These are phyloP conservation scores for Russula emetica DNA, from an alignment of 768 basidiomycete genomes.

Conservation along the genomic window DNA sequence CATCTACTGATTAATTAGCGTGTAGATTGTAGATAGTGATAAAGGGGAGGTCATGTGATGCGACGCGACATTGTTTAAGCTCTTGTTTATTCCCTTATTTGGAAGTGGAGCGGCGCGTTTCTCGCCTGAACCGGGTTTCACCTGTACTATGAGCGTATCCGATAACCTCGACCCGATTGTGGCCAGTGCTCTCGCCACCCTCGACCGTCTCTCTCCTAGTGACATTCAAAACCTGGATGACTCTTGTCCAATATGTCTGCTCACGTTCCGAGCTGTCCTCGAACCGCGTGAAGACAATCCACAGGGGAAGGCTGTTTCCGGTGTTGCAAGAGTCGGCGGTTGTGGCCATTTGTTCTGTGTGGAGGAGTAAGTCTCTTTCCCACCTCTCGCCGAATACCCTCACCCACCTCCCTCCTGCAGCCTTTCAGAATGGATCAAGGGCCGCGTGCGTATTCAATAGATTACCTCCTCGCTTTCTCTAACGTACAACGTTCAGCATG, in stretches of 20 bases:
- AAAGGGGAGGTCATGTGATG: conserved; percentile 21
- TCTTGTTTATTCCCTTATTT: conserved; percentile 22
- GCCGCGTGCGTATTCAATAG: conserved; percentile 41
- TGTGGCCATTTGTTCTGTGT: conserved; percentile 69
- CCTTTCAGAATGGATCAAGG: conserved; percentile 62
- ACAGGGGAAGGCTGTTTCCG: conserved; percentile 31
- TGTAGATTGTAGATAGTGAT: conserved; percentile 4
- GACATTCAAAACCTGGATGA: conserved; percentile 40
- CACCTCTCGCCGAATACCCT: conserved; percentile 3
- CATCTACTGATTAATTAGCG: too few species aligned
- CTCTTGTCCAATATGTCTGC: conserved; percentile 62
- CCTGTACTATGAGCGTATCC: conserved; percentile 1
- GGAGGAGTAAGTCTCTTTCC: conserved; percentile 47
- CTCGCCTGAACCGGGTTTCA: neutral
- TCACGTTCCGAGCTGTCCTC: conserved; percentile 46
- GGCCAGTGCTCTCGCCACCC: conserved; percentile 11
- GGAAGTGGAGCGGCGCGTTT: neutral
- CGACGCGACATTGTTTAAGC: conserved; percentile 28
- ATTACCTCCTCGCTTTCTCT: neutral
- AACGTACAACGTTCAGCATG: conserved; percentile 45
- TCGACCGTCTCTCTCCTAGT: conserved; percentile 15
- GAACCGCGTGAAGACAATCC: conserved; percentile 25
- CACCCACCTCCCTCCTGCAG: conserved; percentile 34
- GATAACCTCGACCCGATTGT: conserved; percentile 12
- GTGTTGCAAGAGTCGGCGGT: conserved; percentile 52